phyloP scores from a whole-genome alignment of 208 protist species.

The Crithidia fasciculata region DNA sequence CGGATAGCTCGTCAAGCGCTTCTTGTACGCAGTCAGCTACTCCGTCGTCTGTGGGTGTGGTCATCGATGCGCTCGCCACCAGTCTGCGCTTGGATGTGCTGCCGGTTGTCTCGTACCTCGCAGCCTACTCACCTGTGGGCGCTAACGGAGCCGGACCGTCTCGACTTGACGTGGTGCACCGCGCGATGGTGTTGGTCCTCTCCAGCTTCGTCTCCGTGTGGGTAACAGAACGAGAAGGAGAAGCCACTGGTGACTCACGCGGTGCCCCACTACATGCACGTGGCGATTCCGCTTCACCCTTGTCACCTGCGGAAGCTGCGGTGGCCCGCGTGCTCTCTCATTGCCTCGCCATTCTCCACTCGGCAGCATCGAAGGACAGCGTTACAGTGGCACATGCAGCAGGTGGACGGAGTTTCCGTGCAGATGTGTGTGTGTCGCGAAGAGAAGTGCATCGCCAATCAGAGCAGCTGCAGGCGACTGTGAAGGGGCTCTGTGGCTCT shows the following conservation, averaged over 20 bases:
- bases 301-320: constrained; percentile 4
- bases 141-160: background rate
- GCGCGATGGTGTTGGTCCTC: constrained; percentile 21
- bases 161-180: background rate
- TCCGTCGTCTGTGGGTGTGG: background rate
- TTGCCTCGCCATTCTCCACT: constrained; percentile 1
- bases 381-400: too few species aligned
- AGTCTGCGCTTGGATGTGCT: constrained; percentile 5
- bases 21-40: background rate
- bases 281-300: background rate
- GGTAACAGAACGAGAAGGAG: background rate
- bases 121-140: background rate
- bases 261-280: too few species aligned
- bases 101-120: constrained; percentile 26
- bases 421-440: background rate
- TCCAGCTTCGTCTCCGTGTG: constrained; percentile 21
- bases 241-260: background rate
- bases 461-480: background rate
- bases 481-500: background rate
- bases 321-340: constrained; percentile 16
- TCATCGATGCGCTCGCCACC: background rate
- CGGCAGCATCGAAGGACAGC: background rate
- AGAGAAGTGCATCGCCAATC: background rate
- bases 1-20: background rate
- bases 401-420: too few species aligned